Conservation (phyloP, 331 rosid genomes). For the Erythrophleum ivorense region DNA sequence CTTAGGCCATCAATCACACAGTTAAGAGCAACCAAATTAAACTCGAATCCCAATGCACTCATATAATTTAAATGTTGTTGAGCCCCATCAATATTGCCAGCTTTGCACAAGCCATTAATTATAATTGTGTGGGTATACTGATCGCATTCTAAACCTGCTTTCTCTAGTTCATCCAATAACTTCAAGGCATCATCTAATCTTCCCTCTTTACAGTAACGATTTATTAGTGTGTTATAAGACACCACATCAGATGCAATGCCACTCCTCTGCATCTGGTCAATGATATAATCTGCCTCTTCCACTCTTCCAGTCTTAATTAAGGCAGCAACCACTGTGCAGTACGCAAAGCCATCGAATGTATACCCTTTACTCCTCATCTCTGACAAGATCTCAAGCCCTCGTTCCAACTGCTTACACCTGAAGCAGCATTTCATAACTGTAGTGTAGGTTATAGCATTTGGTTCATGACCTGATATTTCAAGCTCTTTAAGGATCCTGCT, state of each 20-base stretch:
- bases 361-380: slow-evolving; percentile 70
- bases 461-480: slow-evolving; percentile 57
- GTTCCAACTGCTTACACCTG: slow-evolving; percentile 49
- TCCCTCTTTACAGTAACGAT: slow-evolving; percentile 69
- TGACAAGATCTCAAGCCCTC: slow-evolving; percentile 66
- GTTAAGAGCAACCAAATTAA: slow-evolving; percentile 71
- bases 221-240: slow-evolving; percentile 67
- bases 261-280: slow-evolving; percentile 53
- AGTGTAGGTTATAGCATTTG: slow-evolving; percentile 69
- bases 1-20: slow-evolving; percentile 78
- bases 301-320: slow-evolving; percentile 68
- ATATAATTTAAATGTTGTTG: slow-evolving; percentile 60
- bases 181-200: slow-evolving; percentile 64
- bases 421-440: slow-evolving; percentile 74
- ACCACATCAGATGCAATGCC: slow-evolving; percentile 70
- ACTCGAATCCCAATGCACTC: slow-evolving; percentile 56
- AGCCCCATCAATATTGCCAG: slow-evolving; percentile 59
- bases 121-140: slow-evolving; percentile 72
- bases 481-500: slow-evolving; percentile 57
- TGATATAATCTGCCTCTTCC: slow-evolving; percentile 59
- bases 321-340: slow-evolving; percentile 75
- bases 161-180: slow-evolving; percentile 68
- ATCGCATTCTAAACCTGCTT: slow-evolving; percentile 64
- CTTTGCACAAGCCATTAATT: slow-evolving; percentile 71
- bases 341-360: slow-evolving; percentile 72